Evolutionary conservation across 2,329 filamentous ascomycete genomes (phyloP).

Genomic region (Chaetomium sp.): DNA sequence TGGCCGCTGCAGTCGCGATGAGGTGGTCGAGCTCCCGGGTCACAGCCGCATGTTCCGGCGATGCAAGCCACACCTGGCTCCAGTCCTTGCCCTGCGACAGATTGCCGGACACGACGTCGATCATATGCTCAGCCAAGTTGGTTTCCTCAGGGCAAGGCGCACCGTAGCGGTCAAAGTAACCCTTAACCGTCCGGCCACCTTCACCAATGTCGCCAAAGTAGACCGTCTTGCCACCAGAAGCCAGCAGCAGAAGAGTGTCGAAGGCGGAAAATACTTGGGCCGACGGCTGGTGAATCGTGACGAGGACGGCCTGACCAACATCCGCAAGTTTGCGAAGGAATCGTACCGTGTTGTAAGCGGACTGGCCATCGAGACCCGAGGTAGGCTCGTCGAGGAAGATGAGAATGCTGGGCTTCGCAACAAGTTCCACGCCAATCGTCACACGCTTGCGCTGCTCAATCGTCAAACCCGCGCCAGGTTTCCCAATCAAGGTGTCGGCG

Average conservation of each 20-base stretch:
- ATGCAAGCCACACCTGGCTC: conserved; percentile 32
- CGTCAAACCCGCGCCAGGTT: conserved; percentile 46
- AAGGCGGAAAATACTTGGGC: conserved; percentile 61
- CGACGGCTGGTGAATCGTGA: conserved; percentile 66
- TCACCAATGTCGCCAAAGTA: conserved; percentile 59
- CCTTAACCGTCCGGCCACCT: conserved; percentile 44
- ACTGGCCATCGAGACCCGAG: conserved; percentile 60
- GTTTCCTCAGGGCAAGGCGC: conserved; percentile 54
- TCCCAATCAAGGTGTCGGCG: conserved; percentile 42
- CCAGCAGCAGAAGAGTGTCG: conserved; percentile 57
- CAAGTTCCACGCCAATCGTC: conserved; percentile 56
- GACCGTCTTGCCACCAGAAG: conserved; percentile 58
- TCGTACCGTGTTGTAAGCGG: conserved; percentile 58
- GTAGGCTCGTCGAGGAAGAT: conserved; percentile 60
- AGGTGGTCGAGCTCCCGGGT: conserved; percentile 58
- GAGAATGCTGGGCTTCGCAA: conserved; percentile 53
- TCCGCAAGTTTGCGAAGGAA: conserved; percentile 61
- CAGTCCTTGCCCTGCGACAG: conserved; percentile 39
- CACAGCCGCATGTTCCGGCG: conserved; percentile 39
- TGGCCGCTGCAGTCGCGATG: conserved; percentile 46
- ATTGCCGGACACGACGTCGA: conserved; percentile 49
- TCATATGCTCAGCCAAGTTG: conserved; percentile 74
- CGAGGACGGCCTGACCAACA: conserved; percentile 59
- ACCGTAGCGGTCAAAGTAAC: conserved; percentile 62
- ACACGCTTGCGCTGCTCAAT: conserved; percentile 49